phyloP scores from a whole-genome alignment of 2,329 filamentous ascomycete genomes.

The Sporothrix globosa region DNA sequence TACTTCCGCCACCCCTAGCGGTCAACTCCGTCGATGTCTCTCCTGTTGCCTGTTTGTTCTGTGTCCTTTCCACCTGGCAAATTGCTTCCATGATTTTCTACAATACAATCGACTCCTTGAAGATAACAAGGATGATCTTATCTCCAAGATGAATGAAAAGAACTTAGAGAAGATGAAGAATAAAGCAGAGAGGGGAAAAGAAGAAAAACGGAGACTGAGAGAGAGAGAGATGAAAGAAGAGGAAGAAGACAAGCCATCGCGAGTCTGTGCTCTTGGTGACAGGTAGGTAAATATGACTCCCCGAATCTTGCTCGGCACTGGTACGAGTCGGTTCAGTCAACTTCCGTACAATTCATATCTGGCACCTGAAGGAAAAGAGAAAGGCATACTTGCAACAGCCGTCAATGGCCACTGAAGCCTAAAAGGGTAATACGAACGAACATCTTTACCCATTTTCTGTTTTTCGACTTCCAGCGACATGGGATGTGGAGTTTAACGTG shows the following conservation, averaged over 20 bases:
- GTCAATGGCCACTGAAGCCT: not conserved
- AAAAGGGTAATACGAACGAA: constrained; percentile 19
- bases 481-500: constrained; percentile 18
- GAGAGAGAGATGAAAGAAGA: not conserved
- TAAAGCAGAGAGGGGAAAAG: too few species aligned
- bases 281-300: not conserved
- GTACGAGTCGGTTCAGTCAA: constrained; percentile 12
- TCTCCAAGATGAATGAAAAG: too few species aligned
- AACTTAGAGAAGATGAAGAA: too few species aligned
- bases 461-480: not conserved
- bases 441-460: not conserved
- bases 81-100: not conserved
- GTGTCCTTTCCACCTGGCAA: not conserved
- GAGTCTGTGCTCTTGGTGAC: constrained; percentile 12
- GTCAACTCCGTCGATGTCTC: not conserved
- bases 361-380: not conserved
- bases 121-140: too few species aligned
- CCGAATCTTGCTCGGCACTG: not conserved
- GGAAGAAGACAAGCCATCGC: not conserved
- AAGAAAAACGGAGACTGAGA: not conserved
- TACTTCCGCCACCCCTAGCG: not conserved
- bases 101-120: too few species aligned
- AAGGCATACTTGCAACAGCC: not conserved
- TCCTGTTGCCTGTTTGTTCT: not conserved
- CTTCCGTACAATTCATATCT: not conserved